Percentiles rank a stretch among this genome's conserved stretches.
Conservation (phyloP, 495 filamentous ascomycete genomes). For the Neurospora pannonica region DNA sequence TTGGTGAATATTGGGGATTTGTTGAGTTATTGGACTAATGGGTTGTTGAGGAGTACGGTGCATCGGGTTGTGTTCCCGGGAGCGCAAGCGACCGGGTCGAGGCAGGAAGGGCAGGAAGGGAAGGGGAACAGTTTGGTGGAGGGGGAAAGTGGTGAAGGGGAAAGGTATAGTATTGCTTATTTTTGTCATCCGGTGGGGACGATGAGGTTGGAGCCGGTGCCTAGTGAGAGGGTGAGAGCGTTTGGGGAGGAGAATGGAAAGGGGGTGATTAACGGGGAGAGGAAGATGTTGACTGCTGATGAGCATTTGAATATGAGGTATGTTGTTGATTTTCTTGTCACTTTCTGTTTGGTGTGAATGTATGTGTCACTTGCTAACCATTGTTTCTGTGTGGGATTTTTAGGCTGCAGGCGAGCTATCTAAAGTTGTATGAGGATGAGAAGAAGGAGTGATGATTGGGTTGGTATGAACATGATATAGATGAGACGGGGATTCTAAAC, state of each 20-base stretch:
- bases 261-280: conserved; percentile 34
- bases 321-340: neutral
- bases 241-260: conserved; percentile 19
- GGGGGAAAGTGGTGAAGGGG: conserved; percentile 42
- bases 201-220: conserved; percentile 63
- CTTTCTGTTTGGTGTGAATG: neutral
- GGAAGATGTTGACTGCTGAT: conserved; percentile 63
- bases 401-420: conserved; percentile 66
- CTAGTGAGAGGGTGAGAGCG: conserved; percentile 46
- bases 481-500: neutral
- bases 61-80: conserved; percentile 77
- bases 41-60: conserved; percentile 73
- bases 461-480: neutral
- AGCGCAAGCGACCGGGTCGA: neutral
- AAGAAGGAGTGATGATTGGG: conserved; percentile 11
- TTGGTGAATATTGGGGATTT: conserved; percentile 90
- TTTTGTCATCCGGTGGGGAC: conserved; percentile 80
- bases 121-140: conserved; percentile 21
- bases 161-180: conserved; percentile 78
- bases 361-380: neutral
- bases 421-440: conserved; percentile 37
- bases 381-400: neutral
- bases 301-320: conserved; percentile 64
- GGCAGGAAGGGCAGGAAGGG: neutral
- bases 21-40: conserved; percentile 84